Percentiles rank a stretch among this genome's conserved stretches.
phyloP scores from a whole-genome alignment of 306 rosid genomes.

The Betula pendula region DNA sequence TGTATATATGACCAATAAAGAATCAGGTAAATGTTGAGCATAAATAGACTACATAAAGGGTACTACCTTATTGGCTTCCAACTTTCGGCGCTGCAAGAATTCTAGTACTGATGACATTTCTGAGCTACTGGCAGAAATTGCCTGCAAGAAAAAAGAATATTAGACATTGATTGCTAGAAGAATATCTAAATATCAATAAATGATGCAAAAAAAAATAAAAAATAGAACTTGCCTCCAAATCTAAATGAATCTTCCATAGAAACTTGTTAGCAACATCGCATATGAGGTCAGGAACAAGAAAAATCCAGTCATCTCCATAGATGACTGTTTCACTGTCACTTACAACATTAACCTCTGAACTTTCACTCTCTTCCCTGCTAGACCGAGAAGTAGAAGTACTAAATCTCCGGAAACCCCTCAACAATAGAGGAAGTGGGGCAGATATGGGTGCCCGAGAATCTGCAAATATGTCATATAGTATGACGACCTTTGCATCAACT shows the following conservation, averaged over 20 bases:
- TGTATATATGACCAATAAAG: background rate
- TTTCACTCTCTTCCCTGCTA: constrained; percentile 59
- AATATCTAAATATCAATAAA: constrained; percentile 18
- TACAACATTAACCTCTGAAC: constrained; percentile 44
- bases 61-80: constrained; percentile 77
- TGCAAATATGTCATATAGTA: constrained; percentile 81
- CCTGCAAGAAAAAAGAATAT: constrained; percentile 46
- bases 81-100: constrained; percentile 92
- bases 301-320: constrained; percentile 74
- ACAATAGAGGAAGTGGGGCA: constrained; percentile 88
- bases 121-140: constrained; percentile 95
- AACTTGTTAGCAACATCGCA: constrained; percentile 69
- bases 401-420: constrained; percentile 78
- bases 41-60: constrained; percentile 1
- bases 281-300: constrained; percentile 84
- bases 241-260: constrained; percentile 85
- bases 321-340: constrained; percentile 57
- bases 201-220: constrained; percentile 16
- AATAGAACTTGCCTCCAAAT: constrained; percentile 68
- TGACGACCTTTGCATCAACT: constrained; percentile 94
- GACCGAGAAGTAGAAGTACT: constrained; percentile 47
- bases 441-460: constrained; percentile 95
- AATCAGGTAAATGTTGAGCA: constrained; percentile 13
- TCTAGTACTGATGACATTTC: constrained; percentile 89
- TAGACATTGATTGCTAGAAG: constrained; percentile 21